A percentile compares a stretch with the other conserved stretches of the same genome.
phyloP scores from a whole-genome alignment of 179 eudicot genomes.

The Amaranthus tricolor region DNA sequence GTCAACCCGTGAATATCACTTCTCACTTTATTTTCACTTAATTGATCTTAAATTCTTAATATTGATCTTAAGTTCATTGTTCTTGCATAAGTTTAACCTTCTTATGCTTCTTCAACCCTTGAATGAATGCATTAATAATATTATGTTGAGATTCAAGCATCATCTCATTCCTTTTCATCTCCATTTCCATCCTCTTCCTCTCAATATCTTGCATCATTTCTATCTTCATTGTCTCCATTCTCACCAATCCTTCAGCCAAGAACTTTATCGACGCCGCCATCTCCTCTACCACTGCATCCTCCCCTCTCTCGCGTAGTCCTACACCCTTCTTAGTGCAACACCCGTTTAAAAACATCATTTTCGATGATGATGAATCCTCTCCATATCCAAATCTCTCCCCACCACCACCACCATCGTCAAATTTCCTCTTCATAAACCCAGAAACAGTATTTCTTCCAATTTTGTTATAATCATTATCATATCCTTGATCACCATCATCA shows the following conservation, averaged over 20 bases:
- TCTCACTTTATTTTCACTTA: no score
- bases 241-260: constrained; percentile 78
- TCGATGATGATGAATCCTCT: not conserved
- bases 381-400: not conserved
- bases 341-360: not conserved
- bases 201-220: constrained; percentile 71
- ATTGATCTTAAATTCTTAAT: no score
- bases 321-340: no score
- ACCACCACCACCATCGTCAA: not conserved
- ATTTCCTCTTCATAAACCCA: constrained; percentile 16
- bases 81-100: constrained; percentile 21
- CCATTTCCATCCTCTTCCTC: constrained; percentile 70
- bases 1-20: no score
- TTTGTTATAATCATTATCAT: constrained; percentile 21
- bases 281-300: constrained; percentile 45
- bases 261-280: constrained; percentile 62
- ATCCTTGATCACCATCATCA: constrained; percentile 3
- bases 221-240: constrained; percentile 91
- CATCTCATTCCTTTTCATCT: constrained; percentile 74
- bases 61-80: no score
- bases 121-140: constrained; percentile 66
- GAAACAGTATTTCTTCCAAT: constrained; percentile 31
- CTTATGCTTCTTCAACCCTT: constrained; percentile 44
- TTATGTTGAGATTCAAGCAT: constrained; percentile 71
- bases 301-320: constrained; percentile 24